Conservation (phyloP, 1,139 yeast genomes). For the Taphrina flavorubra region DNA sequence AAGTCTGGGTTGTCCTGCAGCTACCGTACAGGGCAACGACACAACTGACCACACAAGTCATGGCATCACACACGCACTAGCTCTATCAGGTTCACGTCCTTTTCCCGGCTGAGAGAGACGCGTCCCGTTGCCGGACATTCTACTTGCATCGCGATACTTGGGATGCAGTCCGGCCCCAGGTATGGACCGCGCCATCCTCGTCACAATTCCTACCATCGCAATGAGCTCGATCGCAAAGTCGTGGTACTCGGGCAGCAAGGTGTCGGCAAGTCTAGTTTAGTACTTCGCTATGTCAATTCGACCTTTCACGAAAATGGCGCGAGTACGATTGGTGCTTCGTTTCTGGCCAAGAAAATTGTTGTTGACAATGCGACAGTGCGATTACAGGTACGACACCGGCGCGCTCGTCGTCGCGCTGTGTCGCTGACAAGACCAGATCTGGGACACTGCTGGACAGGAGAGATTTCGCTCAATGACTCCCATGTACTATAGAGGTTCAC, state of each 20-base stretch:
- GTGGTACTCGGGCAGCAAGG: slow-evolving; percentile 54
- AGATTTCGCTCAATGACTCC: slow-evolving; percentile 93
- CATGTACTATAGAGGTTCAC: slow-evolving; percentile 92
- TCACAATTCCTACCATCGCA: slow-evolving; percentile 1
- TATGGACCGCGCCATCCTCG: not conserved
- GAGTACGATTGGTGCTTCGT: slow-evolving; percentile 95
- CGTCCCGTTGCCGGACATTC: no score
- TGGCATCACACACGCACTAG: no score
- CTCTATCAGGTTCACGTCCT: no score
- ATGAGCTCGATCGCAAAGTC: slow-evolving; percentile 51
- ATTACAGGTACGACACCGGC: slow-evolving; percentile 65
- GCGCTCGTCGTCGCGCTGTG: not conserved
- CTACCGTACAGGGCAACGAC: no score
- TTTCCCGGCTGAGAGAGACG: no score
- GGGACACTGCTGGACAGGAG: slow-evolving; percentile 99
- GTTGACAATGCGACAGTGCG: slow-evolving; percentile 83
- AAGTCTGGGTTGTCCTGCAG: not conserved
- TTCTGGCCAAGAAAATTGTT: slow-evolving; percentile 84
- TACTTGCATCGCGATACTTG: not conserved
- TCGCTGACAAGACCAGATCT: slow-evolving; percentile 60
- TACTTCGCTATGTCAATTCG: slow-evolving; percentile 83
- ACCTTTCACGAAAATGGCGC: slow-evolving; percentile 84
- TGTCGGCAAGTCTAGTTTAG: slow-evolving; percentile 82
- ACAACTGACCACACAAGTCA: no score
- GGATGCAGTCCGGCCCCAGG: slow-evolving; percentile 3